phyloP scores from a whole-genome alignment of 306 rosid genomes.

The Lotus japonicus region DNA sequence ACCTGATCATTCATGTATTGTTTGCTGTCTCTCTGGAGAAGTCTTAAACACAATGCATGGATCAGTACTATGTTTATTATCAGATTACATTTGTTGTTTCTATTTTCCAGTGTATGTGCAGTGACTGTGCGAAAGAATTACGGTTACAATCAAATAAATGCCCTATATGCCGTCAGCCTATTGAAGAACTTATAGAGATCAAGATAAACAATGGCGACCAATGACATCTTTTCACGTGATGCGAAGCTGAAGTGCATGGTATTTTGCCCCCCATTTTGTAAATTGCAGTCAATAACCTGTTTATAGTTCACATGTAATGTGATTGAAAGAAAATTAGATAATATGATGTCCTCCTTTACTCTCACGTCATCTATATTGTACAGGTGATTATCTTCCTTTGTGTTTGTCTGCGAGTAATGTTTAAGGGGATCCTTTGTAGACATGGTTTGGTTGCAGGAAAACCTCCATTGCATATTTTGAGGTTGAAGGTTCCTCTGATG shows the following conservation, averaged over 20 bases:
- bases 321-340: background rate
- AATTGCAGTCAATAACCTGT: slow-evolving; percentile 25
- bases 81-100: slow-evolving; percentile 18
- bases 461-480: background rate
- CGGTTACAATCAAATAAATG: slow-evolving; percentile 73
- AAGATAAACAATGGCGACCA: slow-evolving; percentile 47
- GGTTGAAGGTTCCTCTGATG: slow-evolving; percentile 14
- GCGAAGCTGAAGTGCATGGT: slow-evolving; percentile 32
- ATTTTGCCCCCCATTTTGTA: slow-evolving; percentile 23
- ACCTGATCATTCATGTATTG: background rate
- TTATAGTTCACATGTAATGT: slow-evolving; percentile 27
- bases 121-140: slow-evolving; percentile 84
- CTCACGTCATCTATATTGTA: background rate
- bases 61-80: slow-evolving; percentile 15
- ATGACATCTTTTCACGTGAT: slow-evolving; percentile 32
- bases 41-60: background rate
- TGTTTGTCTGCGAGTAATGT: slow-evolving; percentile 15
- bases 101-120: slow-evolving; percentile 86
- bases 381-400: background rate
- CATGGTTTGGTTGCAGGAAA: slow-evolving; percentile 6
- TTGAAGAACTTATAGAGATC: slow-evolving; percentile 82
- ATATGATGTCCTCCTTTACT: slow-evolving; percentile 1
- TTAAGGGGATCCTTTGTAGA: slow-evolving; percentile 18
- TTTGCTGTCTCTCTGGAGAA: no score
- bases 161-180: slow-evolving; percentile 93